Percentiles rank a stretch among this genome's conserved stretches.
Evolutionary conservation across 2,329 filamentous ascomycete genomes (phyloP).

Genomic region (Fusarium chuoi): DNA sequence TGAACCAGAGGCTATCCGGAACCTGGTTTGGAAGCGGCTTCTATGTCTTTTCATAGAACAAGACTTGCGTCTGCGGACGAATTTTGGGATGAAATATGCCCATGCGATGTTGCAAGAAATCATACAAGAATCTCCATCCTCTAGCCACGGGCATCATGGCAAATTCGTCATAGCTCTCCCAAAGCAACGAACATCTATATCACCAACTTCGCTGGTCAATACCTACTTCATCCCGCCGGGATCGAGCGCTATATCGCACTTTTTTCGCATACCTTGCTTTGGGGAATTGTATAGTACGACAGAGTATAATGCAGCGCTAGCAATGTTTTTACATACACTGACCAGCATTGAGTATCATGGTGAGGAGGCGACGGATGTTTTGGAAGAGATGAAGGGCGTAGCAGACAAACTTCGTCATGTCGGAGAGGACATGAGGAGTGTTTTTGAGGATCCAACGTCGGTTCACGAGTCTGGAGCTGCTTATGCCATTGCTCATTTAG

Average conservation of each 20-base stretch:
- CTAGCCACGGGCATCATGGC: background rate
- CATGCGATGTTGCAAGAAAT: background rate
- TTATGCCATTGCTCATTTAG: background rate
- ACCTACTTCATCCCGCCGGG: background rate
- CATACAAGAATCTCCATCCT: background rate
- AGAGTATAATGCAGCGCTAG: background rate
- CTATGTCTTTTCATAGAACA: background rate
- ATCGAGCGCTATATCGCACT: background rate
- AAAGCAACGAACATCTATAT: background rate
- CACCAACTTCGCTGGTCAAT: background rate
- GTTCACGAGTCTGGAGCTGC: background rate
- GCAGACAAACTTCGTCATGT: background rate
- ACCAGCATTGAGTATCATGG: background rate
- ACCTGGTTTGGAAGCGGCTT: background rate
- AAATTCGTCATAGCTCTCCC: background rate
- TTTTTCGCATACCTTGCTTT: background rate
- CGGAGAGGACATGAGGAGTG: background rate
- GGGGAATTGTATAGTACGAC: background rate
- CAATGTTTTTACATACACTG: background rate
- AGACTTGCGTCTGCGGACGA: background rate
- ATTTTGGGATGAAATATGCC: background rate
- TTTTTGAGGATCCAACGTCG: background rate
- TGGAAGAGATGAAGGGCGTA: background rate
- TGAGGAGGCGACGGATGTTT: background rate
- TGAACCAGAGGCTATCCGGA: background rate